Base-by-base conservation (phyloP, 768 basidiomycete genomes). In the Russula lepida region DNA sequence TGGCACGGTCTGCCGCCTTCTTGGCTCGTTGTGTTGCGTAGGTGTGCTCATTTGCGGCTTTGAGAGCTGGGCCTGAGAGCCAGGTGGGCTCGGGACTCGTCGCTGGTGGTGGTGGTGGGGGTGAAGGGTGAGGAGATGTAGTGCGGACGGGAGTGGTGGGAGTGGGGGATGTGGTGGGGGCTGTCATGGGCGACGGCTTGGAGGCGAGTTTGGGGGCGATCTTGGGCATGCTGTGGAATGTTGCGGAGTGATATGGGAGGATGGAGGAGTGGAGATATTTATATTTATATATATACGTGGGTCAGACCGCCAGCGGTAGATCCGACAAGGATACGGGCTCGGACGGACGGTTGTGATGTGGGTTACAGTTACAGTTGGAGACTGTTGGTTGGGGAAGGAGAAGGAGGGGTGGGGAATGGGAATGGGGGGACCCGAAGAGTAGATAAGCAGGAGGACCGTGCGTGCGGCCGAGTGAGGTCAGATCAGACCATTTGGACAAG, bases 1-100 rank as follows among this genome's bases (percentile, higher is more conserved):
- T 66, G 54, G 65, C 64, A 25, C 65, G 65, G 28, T 66, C 65
- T 0, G 48, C 21, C 23, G 65, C 63, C n/a, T 66, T 64, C 64
- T 58, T 65, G 4, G 59, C 57, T 8, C 65, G 65, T 39, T 66
- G 65, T 1, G 57, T 59, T 2, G 55, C 60, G 54, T 53, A 55
- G 4, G 56, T 50, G 37, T 56, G 63, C n/a, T 65, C 65, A 37
- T 57, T 50, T 3, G 21, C 56, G 0, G 49, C 64, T 19, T 66
- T 66, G 52, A 65, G 54, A 0, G 65, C 60, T 19, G 44, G 1
- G 30, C 61, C 46, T 2, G 51, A 54, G 28, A 62, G 61, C 61
- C 61, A 62, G 56, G 21, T 1, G 27, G 51, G 51, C 21, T 62
- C 61, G 27, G n/a, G n/a, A n/a, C 7, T 56, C n/a, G 13, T 8